Conservation (phyloP, 176 grass and related monocot genomes). For the Triticum urartu region DNA sequence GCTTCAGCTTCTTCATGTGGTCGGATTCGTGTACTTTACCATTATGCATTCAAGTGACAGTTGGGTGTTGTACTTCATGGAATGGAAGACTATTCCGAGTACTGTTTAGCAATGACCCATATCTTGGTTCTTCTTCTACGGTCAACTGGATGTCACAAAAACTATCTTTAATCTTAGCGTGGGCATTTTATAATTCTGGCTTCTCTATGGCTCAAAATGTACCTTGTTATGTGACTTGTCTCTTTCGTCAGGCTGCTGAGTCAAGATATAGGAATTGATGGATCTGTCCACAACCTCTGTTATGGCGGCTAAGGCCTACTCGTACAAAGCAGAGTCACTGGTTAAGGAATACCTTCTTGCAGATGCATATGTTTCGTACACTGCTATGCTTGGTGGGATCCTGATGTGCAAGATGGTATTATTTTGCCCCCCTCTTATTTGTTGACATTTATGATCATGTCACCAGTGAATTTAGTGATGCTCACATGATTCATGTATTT, state of each 20-base stretch:
- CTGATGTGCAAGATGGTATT: slow-evolving; percentile 95
- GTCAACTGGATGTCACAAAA: slow-evolving; percentile 15
- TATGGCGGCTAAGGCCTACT: slow-evolving; percentile 68
- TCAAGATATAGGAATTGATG: slow-evolving; percentile 29
- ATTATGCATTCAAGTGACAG: slow-evolving; percentile 33
- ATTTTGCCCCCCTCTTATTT: slow-evolving; percentile 7
- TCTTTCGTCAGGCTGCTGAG: slow-evolving; percentile 28
- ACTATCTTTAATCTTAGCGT: neutral
- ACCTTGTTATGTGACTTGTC: slow-evolving; percentile 20
- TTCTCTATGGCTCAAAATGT: slow-evolving; percentile 17
- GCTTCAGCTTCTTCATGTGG: slow-evolving; percentile 17
- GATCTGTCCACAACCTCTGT: slow-evolving; percentile 45
- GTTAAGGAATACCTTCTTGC: slow-evolving; percentile 91
- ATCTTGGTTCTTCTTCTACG: slow-evolving; percentile 16
- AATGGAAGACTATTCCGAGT: slow-evolving; percentile 25
- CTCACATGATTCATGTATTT: slow-evolving; percentile 25
- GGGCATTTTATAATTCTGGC: slow-evolving; percentile 21
- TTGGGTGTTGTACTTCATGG: slow-evolving; percentile 25
- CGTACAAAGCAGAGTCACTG: slow-evolving; percentile 67
- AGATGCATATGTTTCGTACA: slow-evolving; percentile 76
- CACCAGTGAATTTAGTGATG: slow-evolving; percentile 17
- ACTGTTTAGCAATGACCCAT: slow-evolving; percentile 16
- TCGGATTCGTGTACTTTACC: neutral
- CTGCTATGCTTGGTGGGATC: slow-evolving; percentile 75
- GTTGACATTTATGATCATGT: slow-evolving; percentile 1